Evolutionary conservation across 441 rosid genomes (phyloP).

Genomic region (Erodium trifolium): DNA sequence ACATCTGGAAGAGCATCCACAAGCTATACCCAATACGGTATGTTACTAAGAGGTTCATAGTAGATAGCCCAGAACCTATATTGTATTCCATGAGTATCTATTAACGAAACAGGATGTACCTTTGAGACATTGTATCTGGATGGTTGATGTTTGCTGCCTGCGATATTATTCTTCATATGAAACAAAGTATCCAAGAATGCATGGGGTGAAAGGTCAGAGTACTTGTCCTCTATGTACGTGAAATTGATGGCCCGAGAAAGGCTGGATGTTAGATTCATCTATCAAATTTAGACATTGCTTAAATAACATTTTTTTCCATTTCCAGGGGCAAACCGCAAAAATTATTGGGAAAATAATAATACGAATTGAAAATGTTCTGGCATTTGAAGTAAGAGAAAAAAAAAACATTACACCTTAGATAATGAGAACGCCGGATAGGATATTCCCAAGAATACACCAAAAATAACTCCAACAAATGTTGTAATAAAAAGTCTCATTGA

Average conservation of each 20-base stretch:
- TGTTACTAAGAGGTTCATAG: too few species aligned
- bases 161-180: slow-evolving; percentile 42
- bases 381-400: background rate
- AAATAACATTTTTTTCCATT: background rate
- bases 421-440: slow-evolving; percentile 70
- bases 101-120: slow-evolving; percentile 28
- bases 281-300: slow-evolving; percentile 14
- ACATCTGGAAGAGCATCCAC: background rate
- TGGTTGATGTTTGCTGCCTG: slow-evolving; percentile 20
- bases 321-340: background rate
- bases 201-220: slow-evolving; percentile 68
- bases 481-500: slow-evolving; percentile 27
- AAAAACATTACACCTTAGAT: slow-evolving; percentile 47
- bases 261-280: slow-evolving; percentile 34
- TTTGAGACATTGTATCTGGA: slow-evolving; percentile 32
- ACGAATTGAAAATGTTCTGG: too few species aligned
- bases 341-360: background rate
- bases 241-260: too few species aligned
- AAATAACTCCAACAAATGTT: slow-evolving; percentile 53
- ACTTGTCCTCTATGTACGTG: slow-evolving; percentile 23
- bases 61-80: background rate
- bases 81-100: background rate
- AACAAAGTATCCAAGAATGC: slow-evolving; percentile 59
- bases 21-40: background rate
- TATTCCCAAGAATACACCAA: slow-evolving; percentile 84